Conservation (phyloP, 306 rosid genomes). For the Cucumis hystrix region DNA sequence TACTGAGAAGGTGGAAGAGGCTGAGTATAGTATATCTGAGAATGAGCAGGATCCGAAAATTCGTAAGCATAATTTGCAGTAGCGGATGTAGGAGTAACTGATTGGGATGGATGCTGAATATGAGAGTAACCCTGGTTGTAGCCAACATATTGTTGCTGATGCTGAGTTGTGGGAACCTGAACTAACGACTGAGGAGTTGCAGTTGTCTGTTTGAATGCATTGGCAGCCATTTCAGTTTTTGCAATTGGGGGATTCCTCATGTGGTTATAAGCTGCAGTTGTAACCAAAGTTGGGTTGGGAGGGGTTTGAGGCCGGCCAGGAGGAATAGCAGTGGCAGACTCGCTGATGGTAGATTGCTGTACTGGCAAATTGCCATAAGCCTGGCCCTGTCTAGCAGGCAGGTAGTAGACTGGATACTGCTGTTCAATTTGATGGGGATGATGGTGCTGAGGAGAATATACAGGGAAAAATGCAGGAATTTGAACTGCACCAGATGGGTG, state of each 20-base stretch:
- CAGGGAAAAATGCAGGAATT: constrained; percentile 58
- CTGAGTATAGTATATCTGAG: constrained; percentile 70
- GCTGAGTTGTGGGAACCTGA: constrained; percentile 69
- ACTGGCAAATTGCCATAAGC: constrained; percentile 43
- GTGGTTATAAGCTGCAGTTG: constrained; percentile 40
- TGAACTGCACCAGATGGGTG: constrained; percentile 39
- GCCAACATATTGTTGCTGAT: constrained; percentile 61
- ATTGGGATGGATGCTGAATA: constrained; percentile 77
- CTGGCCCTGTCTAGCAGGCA: constrained; percentile 67
- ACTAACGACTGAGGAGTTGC: constrained; percentile 44
- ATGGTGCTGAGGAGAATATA: constrained; percentile 78
- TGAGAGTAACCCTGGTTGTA: constrained; percentile 37
- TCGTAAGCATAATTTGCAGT: constrained; percentile 48
- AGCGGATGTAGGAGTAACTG: constrained; percentile 42
- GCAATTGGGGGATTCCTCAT: constrained; percentile 45
- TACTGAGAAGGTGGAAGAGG: constrained; percentile 75
- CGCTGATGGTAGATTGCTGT: constrained; percentile 58
- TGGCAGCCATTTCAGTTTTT: constrained; percentile 53
- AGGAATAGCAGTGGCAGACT: constrained; percentile 28
- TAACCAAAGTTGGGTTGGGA: constrained; percentile 38
- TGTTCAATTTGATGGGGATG: constrained; percentile 54
- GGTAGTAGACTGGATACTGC: constrained; percentile 64
- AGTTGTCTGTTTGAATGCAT: constrained; percentile 52
- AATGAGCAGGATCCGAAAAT: constrained; percentile 53
- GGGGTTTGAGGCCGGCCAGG: constrained; percentile 50